These are phyloP conservation scores for Hypoxylon sp. DNA, from an alignment of 2,329 filamentous ascomycete species.

Conservation along the genomic window DNA sequence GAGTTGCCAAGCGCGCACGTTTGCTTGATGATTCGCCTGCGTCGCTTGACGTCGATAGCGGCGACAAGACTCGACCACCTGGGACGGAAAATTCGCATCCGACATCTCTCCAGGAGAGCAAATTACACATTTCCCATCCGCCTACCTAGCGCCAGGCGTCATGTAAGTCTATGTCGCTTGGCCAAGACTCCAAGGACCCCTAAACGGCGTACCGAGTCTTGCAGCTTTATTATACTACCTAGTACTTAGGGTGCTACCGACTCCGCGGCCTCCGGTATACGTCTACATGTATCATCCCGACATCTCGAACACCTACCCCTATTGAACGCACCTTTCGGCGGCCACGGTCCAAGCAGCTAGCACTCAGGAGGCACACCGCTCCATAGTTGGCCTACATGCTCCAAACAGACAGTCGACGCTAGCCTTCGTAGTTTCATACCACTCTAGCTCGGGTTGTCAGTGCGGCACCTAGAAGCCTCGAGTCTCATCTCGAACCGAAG, in stretches of 20 bases:
- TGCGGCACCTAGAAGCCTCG: constrained; percentile 8
- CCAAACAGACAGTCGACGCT: background rate
- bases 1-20: constrained; percentile 6
- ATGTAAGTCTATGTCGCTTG: constrained; percentile 28
- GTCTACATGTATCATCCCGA: constrained; percentile 11
- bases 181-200: constrained; percentile 9
- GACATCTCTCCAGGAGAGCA: constrained; percentile 11
- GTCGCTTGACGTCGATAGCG: constrained; percentile 21
- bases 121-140: constrained; percentile 23
- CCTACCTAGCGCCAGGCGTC: constrained; percentile 20
- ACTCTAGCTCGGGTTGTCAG: constrained; percentile 11
- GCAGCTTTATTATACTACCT: constrained; percentile 9
- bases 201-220: constrained; percentile 21
- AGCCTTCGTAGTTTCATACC: constrained; percentile 22
- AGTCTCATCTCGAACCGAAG: too few species aligned
- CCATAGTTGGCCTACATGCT: constrained; percentile 12
- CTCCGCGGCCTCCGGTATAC: constrained; percentile 22
- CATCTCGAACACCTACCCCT: constrained; percentile 11
- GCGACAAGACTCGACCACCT: constrained; percentile 18
- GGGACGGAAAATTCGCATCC: constrained; percentile 11
- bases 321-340: constrained; percentile 23
- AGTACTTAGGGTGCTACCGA: constrained; percentile 7
- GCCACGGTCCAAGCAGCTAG: constrained; percentile 12
- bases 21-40: constrained; percentile 21
- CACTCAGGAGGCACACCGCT: constrained; percentile 31